Evolutionary conservation across 306 rosid genomes (phyloP).

Genomic region (Vachellia collinsii): DNA sequence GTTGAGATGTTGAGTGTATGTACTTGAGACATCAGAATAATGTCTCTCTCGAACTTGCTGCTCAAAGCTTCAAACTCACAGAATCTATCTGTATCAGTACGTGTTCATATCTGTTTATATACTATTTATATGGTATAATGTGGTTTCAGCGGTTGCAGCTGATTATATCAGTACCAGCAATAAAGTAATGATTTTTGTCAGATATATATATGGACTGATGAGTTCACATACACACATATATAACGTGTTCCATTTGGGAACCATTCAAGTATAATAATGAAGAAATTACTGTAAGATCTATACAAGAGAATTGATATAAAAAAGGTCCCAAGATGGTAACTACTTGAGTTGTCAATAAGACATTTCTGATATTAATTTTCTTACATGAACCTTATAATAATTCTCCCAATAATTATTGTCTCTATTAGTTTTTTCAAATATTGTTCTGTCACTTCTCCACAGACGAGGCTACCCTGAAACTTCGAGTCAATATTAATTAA

Average conservation of each 20-base stretch:
- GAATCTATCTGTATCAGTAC: not conserved
- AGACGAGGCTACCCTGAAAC: not conserved
- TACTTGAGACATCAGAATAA: slow-evolving; percentile 10
- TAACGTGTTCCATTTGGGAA: slow-evolving; percentile 9
- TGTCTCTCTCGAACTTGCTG: slow-evolving; percentile 28
- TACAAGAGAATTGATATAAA: too few species aligned
- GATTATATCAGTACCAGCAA: not conserved
- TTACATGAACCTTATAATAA: too few species aligned
- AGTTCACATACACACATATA: not conserved
- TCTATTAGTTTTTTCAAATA: not conserved
- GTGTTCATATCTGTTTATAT: too few species aligned
- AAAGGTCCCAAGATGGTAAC: too few species aligned
- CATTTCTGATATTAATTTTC: too few species aligned
- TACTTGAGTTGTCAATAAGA: too few species aligned
- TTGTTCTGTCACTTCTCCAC: slow-evolving; percentile 33
- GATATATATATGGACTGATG: not conserved
- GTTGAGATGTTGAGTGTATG: slow-evolving; percentile 29
- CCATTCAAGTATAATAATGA: slow-evolving; percentile 3
- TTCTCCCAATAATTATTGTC: too few species aligned
- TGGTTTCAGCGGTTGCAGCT: slow-evolving; percentile 5
- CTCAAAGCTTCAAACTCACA: not conserved
- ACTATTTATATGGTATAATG: not conserved
- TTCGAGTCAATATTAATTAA: not conserved
- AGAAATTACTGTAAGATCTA: too few species aligned
- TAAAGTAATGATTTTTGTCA: not conserved